These are phyloP conservation scores for Fraxinus greggii DNA, from an alignment of 305 asterid genomes.

Conservation along the genomic window DNA sequence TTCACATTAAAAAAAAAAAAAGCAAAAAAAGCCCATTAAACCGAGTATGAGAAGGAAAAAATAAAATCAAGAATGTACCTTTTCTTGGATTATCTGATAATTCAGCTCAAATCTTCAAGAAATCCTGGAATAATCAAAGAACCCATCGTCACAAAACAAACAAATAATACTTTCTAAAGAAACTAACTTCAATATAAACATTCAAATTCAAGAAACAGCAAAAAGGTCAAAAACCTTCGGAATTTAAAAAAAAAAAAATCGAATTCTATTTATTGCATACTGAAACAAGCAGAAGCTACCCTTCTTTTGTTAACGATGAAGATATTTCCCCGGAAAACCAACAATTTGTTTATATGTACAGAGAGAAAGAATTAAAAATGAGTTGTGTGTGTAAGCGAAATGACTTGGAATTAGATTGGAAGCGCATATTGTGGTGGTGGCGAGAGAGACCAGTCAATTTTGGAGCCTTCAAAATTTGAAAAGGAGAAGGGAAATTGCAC, in stretches of 20 bases:
- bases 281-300: background rate
- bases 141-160: conserved; percentile 13
- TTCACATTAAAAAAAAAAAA: no score
- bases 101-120: conserved; percentile 27
- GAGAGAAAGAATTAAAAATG: background rate
- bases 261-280: background rate
- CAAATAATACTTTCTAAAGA: conserved; percentile 17
- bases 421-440: background rate
- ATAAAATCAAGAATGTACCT: background rate
- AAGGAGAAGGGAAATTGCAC: background rate
- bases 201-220: background rate
- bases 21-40: no score
- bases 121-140: conserved; percentile 23
- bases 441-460: background rate
- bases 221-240: background rate
- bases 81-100: conserved; percentile 15
- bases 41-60: no score
- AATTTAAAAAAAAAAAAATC: background rate
- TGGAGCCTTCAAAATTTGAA: background rate
- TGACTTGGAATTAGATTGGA: background rate
- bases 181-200: conserved; percentile 1
- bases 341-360: background rate
- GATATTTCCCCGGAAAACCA: background rate
- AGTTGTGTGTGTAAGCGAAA: background rate
- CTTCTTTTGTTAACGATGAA: background rate